Evolutionary conservation across 768 basidiomycete species (phyloP), one percentile per base, ranked within the genome.

Genomic region (Cubamyces lactineus): DNA sequence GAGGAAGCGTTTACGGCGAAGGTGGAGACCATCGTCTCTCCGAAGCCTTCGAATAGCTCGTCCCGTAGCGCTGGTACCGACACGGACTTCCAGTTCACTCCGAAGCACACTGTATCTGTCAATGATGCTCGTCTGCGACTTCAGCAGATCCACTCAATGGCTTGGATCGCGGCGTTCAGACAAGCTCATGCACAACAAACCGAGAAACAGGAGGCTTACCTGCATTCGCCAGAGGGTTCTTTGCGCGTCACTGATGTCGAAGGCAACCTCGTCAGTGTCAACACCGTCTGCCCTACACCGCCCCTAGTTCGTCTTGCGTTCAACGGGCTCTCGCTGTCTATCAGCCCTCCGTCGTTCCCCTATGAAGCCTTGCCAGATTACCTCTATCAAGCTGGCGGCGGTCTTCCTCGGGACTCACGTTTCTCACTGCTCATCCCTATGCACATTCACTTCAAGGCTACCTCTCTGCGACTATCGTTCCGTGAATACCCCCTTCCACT

Each of bases 401-500:
- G 87, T 9, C 71, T 96, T 53, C 92, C 93, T 3, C 74, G 73
- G 16, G 82, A 88, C 55, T 89, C 88, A 0, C 68, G 84, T 66
- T 97, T 88, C 71, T 87, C 91, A 12, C 79, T 98, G 24, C 80
- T 97, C 65, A 76, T 96, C 19, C 95, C 96, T 3, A 74, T 98
- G 67, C 89, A 94, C 69, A 72, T 98, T 19, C 80, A 83, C 39
- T 85, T 93, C 73, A 79, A 84, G 1, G 77, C 93, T 53, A 77
- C 81, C 3, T 81, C 85, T n/a, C 74, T 87, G 17, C 80, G 80
- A 49, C 76, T 86, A 46, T 82, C 83, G 4, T 79, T 96, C 9
- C 87, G 96, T 34, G 94, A 96, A 75, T 96, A 96, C 75, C 93
- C 95, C 2, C 75, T 97, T 34, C 94, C 95, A 0, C 72, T 98